These are phyloP conservation scores for Chloris gayana DNA, from an alignment of 176 grass and related monocot genomes.

Conservation along the genomic window DNA sequence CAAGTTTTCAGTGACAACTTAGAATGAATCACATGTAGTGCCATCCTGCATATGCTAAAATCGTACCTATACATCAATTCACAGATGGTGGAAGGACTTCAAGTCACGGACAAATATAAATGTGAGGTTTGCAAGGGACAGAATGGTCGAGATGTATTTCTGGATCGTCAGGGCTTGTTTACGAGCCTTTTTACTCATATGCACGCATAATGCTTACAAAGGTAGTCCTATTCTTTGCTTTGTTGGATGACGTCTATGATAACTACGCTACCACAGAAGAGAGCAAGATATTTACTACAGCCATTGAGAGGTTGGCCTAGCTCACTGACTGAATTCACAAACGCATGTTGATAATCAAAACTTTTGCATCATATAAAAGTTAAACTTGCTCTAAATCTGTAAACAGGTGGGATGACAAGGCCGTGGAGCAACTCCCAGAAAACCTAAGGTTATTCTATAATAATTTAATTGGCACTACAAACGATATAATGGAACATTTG, in stretches of 20 bases:
- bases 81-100: not conserved
- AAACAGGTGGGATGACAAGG: not conserved
- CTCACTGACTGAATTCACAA: not conserved
- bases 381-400: too few species aligned
- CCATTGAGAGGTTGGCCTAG: not conserved
- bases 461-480: not conserved
- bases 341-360: not conserved
- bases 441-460: not conserved
- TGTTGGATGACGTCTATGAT: not conserved
- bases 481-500: not conserved
- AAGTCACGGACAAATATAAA: not conserved
- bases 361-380: not conserved
- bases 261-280: not conserved
- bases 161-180: not conserved
- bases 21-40: not conserved
- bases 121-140: not conserved
- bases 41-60: too few species aligned
- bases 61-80: not conserved
- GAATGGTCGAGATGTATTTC: not conserved
- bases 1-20: not conserved
- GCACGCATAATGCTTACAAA: not conserved
- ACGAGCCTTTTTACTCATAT: not conserved
- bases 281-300: not conserved
- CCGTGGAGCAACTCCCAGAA: not conserved
- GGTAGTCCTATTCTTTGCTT: not conserved